Conservation (phyloP, 805 yeast species). For the Yamadazyma paraphyllophila region DNA sequence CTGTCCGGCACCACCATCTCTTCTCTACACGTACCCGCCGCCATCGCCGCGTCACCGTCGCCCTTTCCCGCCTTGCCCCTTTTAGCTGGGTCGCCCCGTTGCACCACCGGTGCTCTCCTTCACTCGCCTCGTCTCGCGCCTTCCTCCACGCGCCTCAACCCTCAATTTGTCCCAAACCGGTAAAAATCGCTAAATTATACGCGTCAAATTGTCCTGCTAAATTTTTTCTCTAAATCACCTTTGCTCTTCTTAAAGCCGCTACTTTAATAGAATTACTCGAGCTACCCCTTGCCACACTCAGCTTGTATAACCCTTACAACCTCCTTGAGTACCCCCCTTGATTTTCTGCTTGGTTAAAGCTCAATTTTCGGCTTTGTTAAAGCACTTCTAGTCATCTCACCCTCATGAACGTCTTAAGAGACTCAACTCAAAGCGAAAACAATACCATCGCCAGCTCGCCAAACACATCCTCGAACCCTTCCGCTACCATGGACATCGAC, state of each 20-base stretch:
- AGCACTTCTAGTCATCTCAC: not conserved
- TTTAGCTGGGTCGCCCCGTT: not conserved
- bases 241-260: not conserved
- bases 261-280: not conserved
- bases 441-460: not conserved
- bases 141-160: not conserved
- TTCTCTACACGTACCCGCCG: too few relatives aligned
- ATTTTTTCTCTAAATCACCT: not conserved
- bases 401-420: constrained; percentile 6
- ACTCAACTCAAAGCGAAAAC: not conserved
- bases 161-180: constrained; percentile 6
- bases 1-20: too few relatives aligned
- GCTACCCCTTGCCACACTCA: not conserved
- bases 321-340: not conserved
- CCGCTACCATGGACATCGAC: constrained; percentile 6
- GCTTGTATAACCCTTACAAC: not conserved
- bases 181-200: constrained; percentile 8
- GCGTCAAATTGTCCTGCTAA: constrained; percentile 9
- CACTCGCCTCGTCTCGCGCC: not conserved
- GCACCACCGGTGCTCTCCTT: not conserved
- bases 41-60: too few relatives aligned
- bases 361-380: not conserved
- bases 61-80: too few relatives aligned
- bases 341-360: too few relatives aligned
- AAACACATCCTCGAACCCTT: not conserved